Percentiles rank a stretch among this genome's conserved stretches.
These are phyloP conservation scores for Lactarius hatsudake DNA, from an alignment of 768 basidiomycete species.

Conservation along the genomic window DNA sequence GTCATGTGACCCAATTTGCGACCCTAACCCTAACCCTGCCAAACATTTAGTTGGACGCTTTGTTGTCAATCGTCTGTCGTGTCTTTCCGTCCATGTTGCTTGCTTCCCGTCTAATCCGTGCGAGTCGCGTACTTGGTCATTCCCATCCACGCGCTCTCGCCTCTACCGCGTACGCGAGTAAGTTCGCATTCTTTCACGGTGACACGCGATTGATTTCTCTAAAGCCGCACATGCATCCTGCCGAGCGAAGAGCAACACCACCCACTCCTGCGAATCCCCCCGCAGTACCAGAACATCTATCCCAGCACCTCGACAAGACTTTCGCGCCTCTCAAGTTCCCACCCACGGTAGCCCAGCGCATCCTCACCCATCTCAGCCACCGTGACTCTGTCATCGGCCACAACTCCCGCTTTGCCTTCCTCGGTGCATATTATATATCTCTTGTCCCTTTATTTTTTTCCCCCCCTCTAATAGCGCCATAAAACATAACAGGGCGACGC, in stretches of 20 bases:
- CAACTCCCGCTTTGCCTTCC: constrained; percentile 68
- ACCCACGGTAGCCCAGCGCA: constrained; percentile 63
- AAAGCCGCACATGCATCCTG: neutral
- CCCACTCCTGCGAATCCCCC: neutral
- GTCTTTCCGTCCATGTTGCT: constrained; percentile 16
- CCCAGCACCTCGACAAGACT: constrained; percentile 57
- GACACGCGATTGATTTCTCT: neutral
- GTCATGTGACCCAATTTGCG: constrained; percentile 2
- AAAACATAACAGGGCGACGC: constrained; percentile 57
- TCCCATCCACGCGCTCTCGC: neutral
- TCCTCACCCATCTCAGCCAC: constrained; percentile 79
- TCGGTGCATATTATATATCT: constrained; percentile 50
- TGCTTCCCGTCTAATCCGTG: constrained; percentile 5
- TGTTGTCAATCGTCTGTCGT: neutral
- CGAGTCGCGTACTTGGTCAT: constrained; percentile 1
- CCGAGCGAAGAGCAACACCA: constrained; percentile 3
- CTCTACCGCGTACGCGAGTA: neutral
- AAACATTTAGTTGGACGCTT: too few species aligned
- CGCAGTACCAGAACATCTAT: constrained; percentile 28
- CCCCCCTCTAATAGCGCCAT: neutral
- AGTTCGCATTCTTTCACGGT: neutral
- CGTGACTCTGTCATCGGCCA: constrained; percentile 61
- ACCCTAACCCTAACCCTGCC: constrained; percentile 25
- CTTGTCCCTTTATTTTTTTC: neutral
- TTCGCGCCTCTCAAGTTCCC: constrained; percentile 70